Base-by-base conservation (phyloP, 768 basidiomycete species). In the Suillus alpinus region DNA sequence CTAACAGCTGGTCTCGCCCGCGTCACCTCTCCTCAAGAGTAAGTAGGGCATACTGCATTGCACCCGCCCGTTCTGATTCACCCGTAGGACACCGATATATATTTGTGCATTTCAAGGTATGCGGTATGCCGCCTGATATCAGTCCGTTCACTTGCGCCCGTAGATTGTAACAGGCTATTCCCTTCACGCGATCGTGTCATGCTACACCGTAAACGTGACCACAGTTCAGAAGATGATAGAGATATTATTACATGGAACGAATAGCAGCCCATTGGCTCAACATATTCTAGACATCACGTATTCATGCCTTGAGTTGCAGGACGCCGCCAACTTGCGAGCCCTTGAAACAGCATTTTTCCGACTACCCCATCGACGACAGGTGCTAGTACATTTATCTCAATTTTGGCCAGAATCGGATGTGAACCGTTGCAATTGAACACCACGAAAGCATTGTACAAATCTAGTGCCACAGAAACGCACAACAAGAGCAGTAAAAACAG, bases 191-290 rank as follows among this genome's bases (percentile, higher is more conserved):
- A 91, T 26, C 81, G 85, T 3, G 72, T 92, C 6, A 85, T 88
- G 82, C 65, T 76, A 18, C 91, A 93, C 65, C 82, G 89, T 53
- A 89, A 84, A 67, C 84, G 88, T 51, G 90, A 91, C 67, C 91
- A 93, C 69, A 76, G 80, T 60, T 78, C 80, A 0, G 81, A 84
- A 37, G 83, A 85, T 29, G 78, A 81, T 12, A 69, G 73, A 3
- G 71, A 79, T 52, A 84, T 91, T 39, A 81, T 92, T 60, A 91
- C 85, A 12, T 92, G 91, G 91, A 91, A 92, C 66, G 80, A 83
- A 69, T 82, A 55, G 23, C 53, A 26, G 7, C 26, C 26, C 26
- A 26, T 26, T 26, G 26, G 26, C 36, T 39, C 23, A 34, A 26
- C 16, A 55, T 37, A 23, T 26, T 26, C 52, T 5, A 20, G 20